phyloP scores from a whole-genome alignment of 176 grass and related monocot genomes.

The Musa schizocarpa region DNA sequence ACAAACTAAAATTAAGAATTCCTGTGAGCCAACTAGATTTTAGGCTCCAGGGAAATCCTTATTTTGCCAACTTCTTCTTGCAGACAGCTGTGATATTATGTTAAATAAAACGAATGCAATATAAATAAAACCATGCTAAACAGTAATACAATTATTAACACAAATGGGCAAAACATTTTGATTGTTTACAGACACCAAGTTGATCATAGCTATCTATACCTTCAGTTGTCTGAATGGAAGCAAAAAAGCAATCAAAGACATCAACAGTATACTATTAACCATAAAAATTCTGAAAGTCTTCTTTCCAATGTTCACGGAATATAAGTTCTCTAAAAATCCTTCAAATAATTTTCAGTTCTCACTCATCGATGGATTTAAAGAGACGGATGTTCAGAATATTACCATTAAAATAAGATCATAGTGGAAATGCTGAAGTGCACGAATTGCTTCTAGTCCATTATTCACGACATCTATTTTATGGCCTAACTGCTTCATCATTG shows the following conservation, averaged over 20 bases:
- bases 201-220: not conserved
- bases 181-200: not conserved
- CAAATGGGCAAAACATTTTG: not conserved
- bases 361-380: not conserved
- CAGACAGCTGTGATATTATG: too few relatives aligned
- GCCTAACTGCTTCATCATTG: conserved; percentile 75
- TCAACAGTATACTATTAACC: too few relatives aligned
- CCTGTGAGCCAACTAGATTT: too few relatives aligned
- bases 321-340: not conserved
- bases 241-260: not conserved
- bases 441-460: conserved; percentile 75
- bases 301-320: not conserved
- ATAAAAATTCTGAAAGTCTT: not conserved
- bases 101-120: not conserved
- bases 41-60: too few relatives aligned
- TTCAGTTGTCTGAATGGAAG: not conserved
- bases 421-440: conserved; percentile 45
- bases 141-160: not conserved
- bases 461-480: conserved; percentile 69
- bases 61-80: too few relatives aligned
- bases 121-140: not conserved
- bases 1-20: too few relatives aligned
- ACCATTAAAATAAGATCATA: conserved; percentile 96
- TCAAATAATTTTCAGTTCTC: not conserved
- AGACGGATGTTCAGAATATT: conserved; percentile 19